A percentile compares a stretch with the other conserved stretches of the same genome.
Conservation (phyloP, 2,329 filamentous ascomycete genomes). For the Exserohilum rostratum region DNA sequence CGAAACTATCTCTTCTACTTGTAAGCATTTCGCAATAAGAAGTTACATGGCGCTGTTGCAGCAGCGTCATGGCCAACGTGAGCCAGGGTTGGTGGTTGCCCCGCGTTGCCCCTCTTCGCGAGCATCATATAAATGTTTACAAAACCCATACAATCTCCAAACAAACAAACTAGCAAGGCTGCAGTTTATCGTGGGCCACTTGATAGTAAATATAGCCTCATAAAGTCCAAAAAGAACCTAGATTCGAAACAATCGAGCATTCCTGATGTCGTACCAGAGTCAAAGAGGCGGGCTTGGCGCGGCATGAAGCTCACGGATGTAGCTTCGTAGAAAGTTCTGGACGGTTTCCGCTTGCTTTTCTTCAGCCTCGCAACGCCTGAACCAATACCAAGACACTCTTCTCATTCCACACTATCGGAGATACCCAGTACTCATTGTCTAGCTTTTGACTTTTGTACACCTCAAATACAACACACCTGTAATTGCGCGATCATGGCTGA, state of each 20-base stretch:
- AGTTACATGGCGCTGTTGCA: neutral
- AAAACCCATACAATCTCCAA: conserved; percentile 1
- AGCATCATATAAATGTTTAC: conserved; percentile 18
- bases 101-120: conserved; percentile 37
- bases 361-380: conserved; percentile 26
- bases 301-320: conserved; percentile 21
- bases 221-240: neutral
- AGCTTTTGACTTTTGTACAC: neutral
- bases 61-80: neutral
- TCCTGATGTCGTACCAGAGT: conserved; percentile 5
- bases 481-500: conserved; percentile 33
- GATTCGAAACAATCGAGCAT: neutral
- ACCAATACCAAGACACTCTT: conserved; percentile 5
- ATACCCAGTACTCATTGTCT: neutral
- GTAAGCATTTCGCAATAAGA: neutral
- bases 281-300: conserved; percentile 30
- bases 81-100: conserved; percentile 13
- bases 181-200: neutral
- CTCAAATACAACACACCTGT: neutral
- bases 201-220: neutral
- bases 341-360: conserved; percentile 29
- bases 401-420: neutral
- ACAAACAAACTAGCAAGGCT: neutral
- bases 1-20: neutral
- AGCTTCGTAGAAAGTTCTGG: conserved; percentile 46